Conservation (phyloP, 2,329 filamentous ascomycete species). For the Pseudogymnoascus sp. region DNA sequence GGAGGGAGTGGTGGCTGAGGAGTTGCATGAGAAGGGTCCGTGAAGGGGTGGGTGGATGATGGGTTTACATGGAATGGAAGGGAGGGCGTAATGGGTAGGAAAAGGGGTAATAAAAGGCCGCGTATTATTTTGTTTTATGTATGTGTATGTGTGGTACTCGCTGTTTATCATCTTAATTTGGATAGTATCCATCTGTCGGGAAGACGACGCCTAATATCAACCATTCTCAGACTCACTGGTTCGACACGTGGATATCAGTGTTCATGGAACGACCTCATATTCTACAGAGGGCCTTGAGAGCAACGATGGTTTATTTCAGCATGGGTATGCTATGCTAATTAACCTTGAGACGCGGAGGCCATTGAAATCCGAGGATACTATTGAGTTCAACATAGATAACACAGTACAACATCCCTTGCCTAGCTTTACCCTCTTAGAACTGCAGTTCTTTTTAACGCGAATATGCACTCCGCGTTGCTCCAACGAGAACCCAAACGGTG, state of each 20-base stretch:
- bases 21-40: conserved; percentile 3
- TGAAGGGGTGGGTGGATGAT: background rate
- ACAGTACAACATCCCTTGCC: too few relatives aligned
- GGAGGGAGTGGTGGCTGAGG: background rate
- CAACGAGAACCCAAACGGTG: background rate
- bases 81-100: background rate
- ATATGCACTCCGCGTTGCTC: background rate
- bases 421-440: too few relatives aligned
- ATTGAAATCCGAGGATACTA: too few relatives aligned
- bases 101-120: background rate
- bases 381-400: too few relatives aligned
- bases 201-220: background rate
- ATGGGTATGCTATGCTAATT: too few relatives aligned
- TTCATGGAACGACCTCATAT: too few relatives aligned
- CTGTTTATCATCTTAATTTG: background rate
- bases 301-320: too few relatives aligned
- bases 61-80: background rate
- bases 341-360: too few relatives aligned
- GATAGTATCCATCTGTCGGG: background rate
- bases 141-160: background rate
- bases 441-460: too few relatives aligned
- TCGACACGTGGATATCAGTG: background rate
- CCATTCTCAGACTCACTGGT: background rate
- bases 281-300: too few relatives aligned
- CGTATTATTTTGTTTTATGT: background rate